Evolutionary conservation across 192 early-diverging fungal species (phyloP).

Genomic region (Entomortierella chlamydospora): DNA sequence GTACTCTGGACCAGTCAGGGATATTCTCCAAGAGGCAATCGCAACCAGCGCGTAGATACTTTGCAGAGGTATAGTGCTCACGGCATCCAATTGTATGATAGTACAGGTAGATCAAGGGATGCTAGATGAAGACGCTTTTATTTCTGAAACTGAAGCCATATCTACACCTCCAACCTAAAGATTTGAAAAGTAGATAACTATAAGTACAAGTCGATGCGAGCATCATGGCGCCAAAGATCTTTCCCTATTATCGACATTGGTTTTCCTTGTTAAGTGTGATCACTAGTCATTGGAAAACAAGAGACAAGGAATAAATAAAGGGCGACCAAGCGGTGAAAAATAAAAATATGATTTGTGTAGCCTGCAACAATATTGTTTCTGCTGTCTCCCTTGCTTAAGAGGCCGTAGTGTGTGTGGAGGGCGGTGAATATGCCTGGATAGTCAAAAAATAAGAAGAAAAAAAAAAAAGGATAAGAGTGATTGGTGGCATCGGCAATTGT

Average conservation of each 20-base stretch:
- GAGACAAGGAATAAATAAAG: conserved; percentile 10
- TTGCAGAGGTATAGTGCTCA: too few species aligned
- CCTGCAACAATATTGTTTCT: background rate
- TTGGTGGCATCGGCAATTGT: background rate
- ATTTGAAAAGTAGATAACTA: too few species aligned
- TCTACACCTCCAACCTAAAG: too few species aligned
- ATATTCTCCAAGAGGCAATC: too few species aligned
- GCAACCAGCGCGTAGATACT: too few species aligned
- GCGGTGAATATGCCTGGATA: background rate
- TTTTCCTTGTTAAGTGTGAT: background rate
- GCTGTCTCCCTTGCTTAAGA: background rate
- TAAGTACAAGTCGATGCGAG: background rate
- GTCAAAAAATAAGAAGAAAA: conserved; percentile 1
- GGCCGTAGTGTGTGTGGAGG: background rate
- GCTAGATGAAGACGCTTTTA: too few species aligned
- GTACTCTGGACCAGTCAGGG: too few species aligned
- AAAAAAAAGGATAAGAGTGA: background rate
- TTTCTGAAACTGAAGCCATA: too few species aligned
- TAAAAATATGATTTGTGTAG: background rate
- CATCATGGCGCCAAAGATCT: background rate
- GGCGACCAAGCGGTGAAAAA: background rate
- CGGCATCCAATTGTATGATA: too few species aligned
- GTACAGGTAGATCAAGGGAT: too few species aligned
- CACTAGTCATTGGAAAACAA: conserved; percentile 11
- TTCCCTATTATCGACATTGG: background rate